phyloP scores from a whole-genome alignment of 495 filamentous ascomycete genomes.

The Thermothielavioides terrestris region DNA sequence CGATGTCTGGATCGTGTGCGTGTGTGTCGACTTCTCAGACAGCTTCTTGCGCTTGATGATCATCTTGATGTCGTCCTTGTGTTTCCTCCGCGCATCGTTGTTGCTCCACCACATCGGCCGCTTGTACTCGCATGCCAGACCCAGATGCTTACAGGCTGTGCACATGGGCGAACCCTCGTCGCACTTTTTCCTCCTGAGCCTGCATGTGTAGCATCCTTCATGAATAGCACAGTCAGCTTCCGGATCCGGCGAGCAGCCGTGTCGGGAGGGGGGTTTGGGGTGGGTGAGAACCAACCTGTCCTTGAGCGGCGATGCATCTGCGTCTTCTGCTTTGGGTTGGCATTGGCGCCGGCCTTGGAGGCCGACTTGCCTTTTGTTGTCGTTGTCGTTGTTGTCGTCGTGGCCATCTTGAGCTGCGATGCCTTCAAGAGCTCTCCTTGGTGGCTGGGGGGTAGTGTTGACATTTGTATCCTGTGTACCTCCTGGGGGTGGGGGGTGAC shows the following conservation, averaged over 20 bases:
- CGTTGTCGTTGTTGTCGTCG: slow-evolving; percentile 32
- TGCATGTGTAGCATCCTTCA: slow-evolving; percentile 93
- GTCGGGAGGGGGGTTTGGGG: slow-evolving; percentile 6
- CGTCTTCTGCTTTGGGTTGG: slow-evolving; percentile 51
- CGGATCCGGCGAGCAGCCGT: neutral
- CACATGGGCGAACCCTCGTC: slow-evolving; percentile 85
- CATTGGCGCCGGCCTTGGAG: slow-evolving; percentile 42
- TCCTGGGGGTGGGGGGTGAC: slow-evolving; percentile 27
- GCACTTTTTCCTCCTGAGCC: slow-evolving; percentile 93
- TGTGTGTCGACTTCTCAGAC: slow-evolving; percentile 66
- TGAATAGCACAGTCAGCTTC: slow-evolving; percentile 23
- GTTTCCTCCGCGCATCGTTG: slow-evolving; percentile 68
- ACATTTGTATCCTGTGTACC: slow-evolving; percentile 49
- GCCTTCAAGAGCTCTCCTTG: slow-evolving; percentile 42
- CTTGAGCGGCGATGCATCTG: slow-evolving; percentile 91
- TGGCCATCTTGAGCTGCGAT: slow-evolving; percentile 49
- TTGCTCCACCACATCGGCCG: slow-evolving; percentile 95
- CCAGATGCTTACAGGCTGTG: slow-evolving; percentile 80
- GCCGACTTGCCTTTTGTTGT: slow-evolving; percentile 47
- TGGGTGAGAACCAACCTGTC: slow-evolving; percentile 58
- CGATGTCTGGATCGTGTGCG: slow-evolving; percentile 39
- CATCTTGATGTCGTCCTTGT: slow-evolving; percentile 94
- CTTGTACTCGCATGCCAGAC: slow-evolving; percentile 88
- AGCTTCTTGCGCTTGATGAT: slow-evolving; percentile 96
- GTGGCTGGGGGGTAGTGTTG: slow-evolving; percentile 50